These are phyloP conservation scores for Rosa chinensis DNA, from an alignment of 306 rosid genomes.

Conservation along the genomic window DNA sequence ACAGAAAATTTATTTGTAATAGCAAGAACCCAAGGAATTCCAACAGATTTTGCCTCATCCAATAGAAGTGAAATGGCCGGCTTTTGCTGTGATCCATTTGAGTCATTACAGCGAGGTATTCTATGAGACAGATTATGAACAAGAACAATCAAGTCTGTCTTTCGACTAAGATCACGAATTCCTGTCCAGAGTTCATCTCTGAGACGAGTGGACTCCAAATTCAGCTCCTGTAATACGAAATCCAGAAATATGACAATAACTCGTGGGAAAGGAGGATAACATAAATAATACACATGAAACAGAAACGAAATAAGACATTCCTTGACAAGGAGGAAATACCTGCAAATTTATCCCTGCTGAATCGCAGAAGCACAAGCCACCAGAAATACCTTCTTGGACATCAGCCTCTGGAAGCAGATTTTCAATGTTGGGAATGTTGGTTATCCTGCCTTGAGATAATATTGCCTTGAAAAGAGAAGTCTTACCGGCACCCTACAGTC, in stretches of 20 bases:
- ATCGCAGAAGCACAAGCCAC: slow-evolving; percentile 80
- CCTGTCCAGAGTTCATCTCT: slow-evolving; percentile 87
- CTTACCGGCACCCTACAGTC: slow-evolving; percentile 86
- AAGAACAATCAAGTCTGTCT: slow-evolving; percentile 85
- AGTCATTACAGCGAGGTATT: slow-evolving; percentile 67
- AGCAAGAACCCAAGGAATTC: slow-evolving; percentile 98
- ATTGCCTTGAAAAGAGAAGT: slow-evolving; percentile 91
- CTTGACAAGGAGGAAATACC: slow-evolving; percentile 40
- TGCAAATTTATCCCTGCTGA: slow-evolving; percentile 83
- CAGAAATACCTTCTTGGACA: slow-evolving; percentile 65
- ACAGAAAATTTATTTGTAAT: slow-evolving; percentile 93
- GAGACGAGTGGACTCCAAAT: slow-evolving; percentile 60
- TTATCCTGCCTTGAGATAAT: slow-evolving; percentile 53
- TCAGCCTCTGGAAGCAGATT: slow-evolving; percentile 57
- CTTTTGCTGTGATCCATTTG: slow-evolving; percentile 56
- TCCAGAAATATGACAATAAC: slow-evolving; percentile 6
- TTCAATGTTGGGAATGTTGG: slow-evolving; percentile 51
- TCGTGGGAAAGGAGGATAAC: not conserved
- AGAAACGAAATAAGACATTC: not conserved
- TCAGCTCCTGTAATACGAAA: slow-evolving; percentile 61
- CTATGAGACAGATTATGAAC: slow-evolving; percentile 91
- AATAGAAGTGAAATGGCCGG: slow-evolving; percentile 79
- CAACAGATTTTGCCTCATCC: slow-evolving; percentile 95
- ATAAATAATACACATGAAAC: not conserved
- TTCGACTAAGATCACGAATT: slow-evolving; percentile 74